Conservation (phyloP, 2,329 filamentous ascomycete species). For the Colletotrichum orchidophilum region DNA sequence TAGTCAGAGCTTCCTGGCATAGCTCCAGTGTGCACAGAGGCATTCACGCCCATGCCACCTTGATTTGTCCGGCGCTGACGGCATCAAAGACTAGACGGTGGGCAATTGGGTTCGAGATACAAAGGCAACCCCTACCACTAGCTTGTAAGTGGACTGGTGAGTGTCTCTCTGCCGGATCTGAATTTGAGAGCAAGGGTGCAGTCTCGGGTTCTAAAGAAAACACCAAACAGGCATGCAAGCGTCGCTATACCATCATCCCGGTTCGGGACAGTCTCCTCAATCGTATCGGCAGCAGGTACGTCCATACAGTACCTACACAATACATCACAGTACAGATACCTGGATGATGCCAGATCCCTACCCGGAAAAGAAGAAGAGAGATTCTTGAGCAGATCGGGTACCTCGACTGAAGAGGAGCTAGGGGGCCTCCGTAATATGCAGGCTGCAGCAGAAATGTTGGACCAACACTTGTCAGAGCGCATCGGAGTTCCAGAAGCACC, state of each 20-base stretch:
- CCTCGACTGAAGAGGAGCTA: slow-evolving; percentile 21
- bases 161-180: not conserved
- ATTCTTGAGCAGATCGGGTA: slow-evolving; percentile 13
- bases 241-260: slow-evolving; percentile 3
- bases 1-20: slow-evolving; percentile 26
- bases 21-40: slow-evolving; percentile 31
- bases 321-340: too few relatives aligned
- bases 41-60: slow-evolving; percentile 13
- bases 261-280: not conserved
- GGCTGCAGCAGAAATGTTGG: slow-evolving; percentile 17
- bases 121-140: slow-evolving; percentile 11
- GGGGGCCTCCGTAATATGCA: slow-evolving; percentile 14
- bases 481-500: slow-evolving; percentile 20
- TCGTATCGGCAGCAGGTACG: not conserved
- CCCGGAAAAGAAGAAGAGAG: not conserved
- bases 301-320: not conserved
- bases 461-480: slow-evolving; percentile 26
- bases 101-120: slow-evolving; percentile 5
- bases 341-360: slow-evolving; percentile 7
- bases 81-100: slow-evolving; percentile 13
- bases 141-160: slow-evolving; percentile 1
- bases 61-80: slow-evolving; percentile 30
- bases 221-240: slow-evolving; percentile 1
- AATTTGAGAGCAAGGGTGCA: not conserved
- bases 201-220: not conserved